These are phyloP conservation scores for Beta vulgaris DNA, from an alignment of 148 eudicot genomes.

Conservation along the genomic window DNA sequence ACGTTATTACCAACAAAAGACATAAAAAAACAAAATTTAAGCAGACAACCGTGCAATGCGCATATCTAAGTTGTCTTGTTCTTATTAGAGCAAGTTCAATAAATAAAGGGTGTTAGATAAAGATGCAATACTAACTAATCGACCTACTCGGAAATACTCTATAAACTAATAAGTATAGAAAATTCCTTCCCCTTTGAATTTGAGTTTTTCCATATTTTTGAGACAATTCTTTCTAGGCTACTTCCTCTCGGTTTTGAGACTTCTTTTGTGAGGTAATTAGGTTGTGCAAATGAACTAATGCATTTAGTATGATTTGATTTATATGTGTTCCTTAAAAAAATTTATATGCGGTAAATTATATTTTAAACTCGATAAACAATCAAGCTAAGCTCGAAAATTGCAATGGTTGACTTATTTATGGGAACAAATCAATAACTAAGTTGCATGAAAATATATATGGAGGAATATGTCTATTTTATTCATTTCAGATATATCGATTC, in stretches of 20 bases:
- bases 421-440: too few species aligned
- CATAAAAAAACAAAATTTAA: neutral
- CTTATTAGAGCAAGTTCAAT: neutral
- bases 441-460: too few species aligned
- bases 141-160: neutral
- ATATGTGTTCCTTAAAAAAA: too few species aligned
- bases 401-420: too few species aligned
- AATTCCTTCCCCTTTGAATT: neutral
- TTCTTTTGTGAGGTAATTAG: neutral
- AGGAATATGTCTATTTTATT: too few species aligned
- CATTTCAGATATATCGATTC: too few species aligned
- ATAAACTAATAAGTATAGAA: neutral
- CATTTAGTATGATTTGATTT: too few species aligned
- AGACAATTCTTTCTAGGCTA: constrained; percentile 9
- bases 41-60: neutral
- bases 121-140: neutral
- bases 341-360: too few species aligned
- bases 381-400: too few species aligned
- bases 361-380: too few species aligned
- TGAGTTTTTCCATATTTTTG: neutral
- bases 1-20: too few species aligned
- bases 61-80: neutral
- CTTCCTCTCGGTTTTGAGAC: constrained; percentile 6
- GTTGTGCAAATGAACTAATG: too few species aligned
- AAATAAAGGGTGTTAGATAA: neutral